phyloP scores from a whole-genome alignment of 2,329 filamentous ascomycete genomes.

The Xylaria sp. region DNA sequence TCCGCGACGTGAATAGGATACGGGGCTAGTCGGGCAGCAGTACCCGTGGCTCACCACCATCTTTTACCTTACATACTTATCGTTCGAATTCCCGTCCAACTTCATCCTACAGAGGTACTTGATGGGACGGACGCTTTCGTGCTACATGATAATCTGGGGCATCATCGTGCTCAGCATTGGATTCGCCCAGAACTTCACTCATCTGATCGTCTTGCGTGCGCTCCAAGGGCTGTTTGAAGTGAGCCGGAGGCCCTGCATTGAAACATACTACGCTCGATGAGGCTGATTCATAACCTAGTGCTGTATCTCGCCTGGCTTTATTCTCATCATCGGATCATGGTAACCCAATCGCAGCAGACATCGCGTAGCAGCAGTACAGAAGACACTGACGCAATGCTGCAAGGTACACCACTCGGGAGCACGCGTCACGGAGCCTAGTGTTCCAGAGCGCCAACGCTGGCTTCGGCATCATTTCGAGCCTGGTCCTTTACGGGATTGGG shows the following conservation, averaged over 20 bases:
- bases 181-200: slow-evolving; percentile 53
- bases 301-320: slow-evolving; percentile 54
- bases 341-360: slow-evolving; percentile 7
- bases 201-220: slow-evolving; percentile 51
- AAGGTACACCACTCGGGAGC: slow-evolving; percentile 55
- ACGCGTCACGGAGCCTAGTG: slow-evolving; percentile 51
- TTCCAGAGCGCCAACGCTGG: slow-evolving; percentile 55
- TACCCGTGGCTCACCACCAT: slow-evolving; percentile 52
- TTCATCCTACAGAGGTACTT: slow-evolving; percentile 49
- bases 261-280: neutral
- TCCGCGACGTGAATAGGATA: slow-evolving; percentile 41
- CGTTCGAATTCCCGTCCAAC: slow-evolving; percentile 51
- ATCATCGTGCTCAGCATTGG: slow-evolving; percentile 53
- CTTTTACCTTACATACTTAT: slow-evolving; percentile 51
- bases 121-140: slow-evolving; percentile 49
- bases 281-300: slow-evolving; percentile 42
- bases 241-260: neutral
- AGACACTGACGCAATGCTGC: slow-evolving; percentile 23
- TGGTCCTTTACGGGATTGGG: slow-evolving; percentile 54
- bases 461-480: slow-evolving; percentile 51
- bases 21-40: slow-evolving; percentile 49
- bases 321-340: slow-evolving; percentile 51
- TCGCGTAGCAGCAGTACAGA: neutral
- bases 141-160: slow-evolving; percentile 51
- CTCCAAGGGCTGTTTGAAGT: slow-evolving; percentile 54